These are phyloP conservation scores for Blastocystis sp. DNA, from an alignment of 352 stramenopile species.

Conservation along the genomic window DNA sequence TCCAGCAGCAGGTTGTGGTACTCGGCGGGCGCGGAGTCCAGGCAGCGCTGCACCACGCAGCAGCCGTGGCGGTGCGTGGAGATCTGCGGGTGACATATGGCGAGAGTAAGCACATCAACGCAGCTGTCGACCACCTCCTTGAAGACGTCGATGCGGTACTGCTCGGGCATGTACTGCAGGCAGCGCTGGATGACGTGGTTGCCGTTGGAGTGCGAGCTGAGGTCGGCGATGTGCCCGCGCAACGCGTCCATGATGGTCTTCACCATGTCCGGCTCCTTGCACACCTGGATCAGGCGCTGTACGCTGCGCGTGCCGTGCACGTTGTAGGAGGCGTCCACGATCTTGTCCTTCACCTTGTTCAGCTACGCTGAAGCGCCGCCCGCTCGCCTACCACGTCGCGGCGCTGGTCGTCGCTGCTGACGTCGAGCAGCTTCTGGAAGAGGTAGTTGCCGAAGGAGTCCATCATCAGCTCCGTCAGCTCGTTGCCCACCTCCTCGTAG, in stretches of 20 bases:
- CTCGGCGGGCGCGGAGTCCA: conserved; percentile 84
- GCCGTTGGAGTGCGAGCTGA: conserved; percentile 94
- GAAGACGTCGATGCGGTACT: conserved; percentile 93
- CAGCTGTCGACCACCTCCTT: conserved; percentile 89
- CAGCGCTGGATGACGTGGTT: conserved; percentile 95
- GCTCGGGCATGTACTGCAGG: conserved; percentile 86
- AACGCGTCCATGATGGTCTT: conserved; percentile 89
- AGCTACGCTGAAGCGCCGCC: background rate
- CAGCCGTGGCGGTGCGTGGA: conserved; percentile 92
- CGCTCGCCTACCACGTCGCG: conserved; percentile 81
- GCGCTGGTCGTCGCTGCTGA: conserved; percentile 83
- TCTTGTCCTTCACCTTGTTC: conserved; percentile 82
- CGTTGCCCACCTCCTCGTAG: conserved; percentile 89
- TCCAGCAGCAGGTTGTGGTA: conserved; percentile 85
- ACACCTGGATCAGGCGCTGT: conserved; percentile 95
- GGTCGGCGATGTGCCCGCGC: conserved; percentile 84
- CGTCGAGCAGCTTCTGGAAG: conserved; percentile 96
- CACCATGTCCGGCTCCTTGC: conserved; percentile 76
- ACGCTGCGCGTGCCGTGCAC: conserved; percentile 94
- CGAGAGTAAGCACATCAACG: conserved; percentile 72
- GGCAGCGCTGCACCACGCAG: conserved; percentile 91
- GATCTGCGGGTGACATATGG: conserved; percentile 75
- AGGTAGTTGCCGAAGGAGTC: conserved; percentile 98
- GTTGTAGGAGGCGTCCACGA: conserved; percentile 92
- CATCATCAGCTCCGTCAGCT: conserved; percentile 94